Evolutionary conservation across 2,329 filamentous ascomycete genomes (phyloP), one percentile per base, ranked within the genome.

Genomic region (Alternaria gansuensis): DNA sequence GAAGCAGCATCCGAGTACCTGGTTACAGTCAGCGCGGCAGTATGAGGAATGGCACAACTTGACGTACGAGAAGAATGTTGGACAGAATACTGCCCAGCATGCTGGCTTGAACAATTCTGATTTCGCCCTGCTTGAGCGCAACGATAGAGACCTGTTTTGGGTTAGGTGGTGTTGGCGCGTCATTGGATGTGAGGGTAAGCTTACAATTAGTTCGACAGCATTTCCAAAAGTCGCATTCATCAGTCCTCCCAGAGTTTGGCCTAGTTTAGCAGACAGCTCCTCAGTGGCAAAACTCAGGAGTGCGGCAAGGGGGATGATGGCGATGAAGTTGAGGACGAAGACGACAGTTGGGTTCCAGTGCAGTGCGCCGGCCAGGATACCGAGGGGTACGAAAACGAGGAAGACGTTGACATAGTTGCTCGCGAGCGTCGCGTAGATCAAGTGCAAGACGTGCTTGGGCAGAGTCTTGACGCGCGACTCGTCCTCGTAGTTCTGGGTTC

Each of bases 1-100:
- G 78, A 84, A 84, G 70, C 82, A 84, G 77, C 82, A 84, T 36
- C 82, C 82, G 21, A 84, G 79, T 36, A 84, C 77, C 77, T 78
- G 36, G 34, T 23, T 49, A 88, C 87, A 62, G 83, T 82, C 59
- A 60, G 92, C 80, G 26, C 8, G 21, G 50, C 37, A 14, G 11
- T 37, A 29, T 23, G 17, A 24, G 51, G 23, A 24, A 13, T 40
- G 6, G 29, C 6, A 23, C 85, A 23, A 33, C 31, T 28, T 3
- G 49, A 70, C 72, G 67, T 64, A 77, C 94, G 23, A 98, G 87
- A 7, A 98, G 85, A 65, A 97, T 89, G 78, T 98, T 98, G 65
- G 94, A 97, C 37, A 98, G 83, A 69, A 98, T 96, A 72, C 91
- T 96, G 46, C 95, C 94, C 33, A 98, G 88, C 93, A 98, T 98